phyloP scores from a whole-genome alignment of 345 rosid genomes.

The Eucalyptus marginata region DNA sequence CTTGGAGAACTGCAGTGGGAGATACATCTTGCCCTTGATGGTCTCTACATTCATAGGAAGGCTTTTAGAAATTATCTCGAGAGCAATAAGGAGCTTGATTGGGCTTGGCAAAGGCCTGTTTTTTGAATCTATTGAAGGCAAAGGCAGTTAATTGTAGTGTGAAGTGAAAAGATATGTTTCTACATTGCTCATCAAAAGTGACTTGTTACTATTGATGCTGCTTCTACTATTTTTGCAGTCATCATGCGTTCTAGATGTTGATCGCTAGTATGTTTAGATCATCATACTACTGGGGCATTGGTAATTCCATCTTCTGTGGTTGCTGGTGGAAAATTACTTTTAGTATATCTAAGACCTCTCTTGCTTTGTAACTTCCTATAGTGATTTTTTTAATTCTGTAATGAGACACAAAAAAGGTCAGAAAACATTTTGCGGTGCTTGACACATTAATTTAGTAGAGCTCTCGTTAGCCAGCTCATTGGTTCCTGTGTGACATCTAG shows the following conservation, averaged over 20 bases:
- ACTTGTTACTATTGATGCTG: not conserved
- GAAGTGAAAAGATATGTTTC: not conserved
- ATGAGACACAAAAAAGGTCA: not conserved
- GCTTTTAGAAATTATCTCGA: too few species aligned
- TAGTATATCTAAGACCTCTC: not conserved
- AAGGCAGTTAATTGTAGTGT: not conserved
- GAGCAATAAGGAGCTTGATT: too few species aligned
- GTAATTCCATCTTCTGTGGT: not conserved
- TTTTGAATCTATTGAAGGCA: not conserved
- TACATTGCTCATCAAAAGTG: not conserved
- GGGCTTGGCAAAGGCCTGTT: too few species aligned
- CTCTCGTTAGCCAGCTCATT: not conserved
- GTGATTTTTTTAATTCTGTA: not conserved
- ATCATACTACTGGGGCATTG: not conserved
- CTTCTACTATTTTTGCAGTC: not conserved
- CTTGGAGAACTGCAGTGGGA: too few species aligned
- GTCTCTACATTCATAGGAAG: accelerated
- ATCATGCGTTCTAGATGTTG: not conserved
- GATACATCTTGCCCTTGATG: too few species aligned
- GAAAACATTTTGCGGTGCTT: not conserved
- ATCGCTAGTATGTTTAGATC: not conserved
- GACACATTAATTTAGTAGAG: not conserved
- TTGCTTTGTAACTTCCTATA: not conserved
- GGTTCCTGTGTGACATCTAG: not conserved
- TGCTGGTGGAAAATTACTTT: not conserved